phyloP scores from a whole-genome alignment of 805 yeast genomes.

The Yarrowia bubula region DNA sequence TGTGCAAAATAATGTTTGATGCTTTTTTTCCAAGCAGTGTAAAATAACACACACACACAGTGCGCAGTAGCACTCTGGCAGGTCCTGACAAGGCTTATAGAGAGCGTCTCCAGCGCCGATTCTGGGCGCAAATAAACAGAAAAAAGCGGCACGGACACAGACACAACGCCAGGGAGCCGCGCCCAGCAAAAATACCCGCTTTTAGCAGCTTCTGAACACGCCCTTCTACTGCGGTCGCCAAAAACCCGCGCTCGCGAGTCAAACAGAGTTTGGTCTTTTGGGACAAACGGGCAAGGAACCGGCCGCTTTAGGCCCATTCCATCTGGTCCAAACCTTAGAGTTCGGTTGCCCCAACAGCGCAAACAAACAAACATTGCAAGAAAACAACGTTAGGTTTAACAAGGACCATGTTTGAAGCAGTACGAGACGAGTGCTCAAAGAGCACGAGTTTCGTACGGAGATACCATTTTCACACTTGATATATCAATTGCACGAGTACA shows the following conservation, averaged over 20 bases:
- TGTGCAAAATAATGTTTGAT: constrained; percentile 25
- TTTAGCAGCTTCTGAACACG: not conserved
- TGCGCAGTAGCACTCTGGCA: not conserved
- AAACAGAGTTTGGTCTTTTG: not conserved
- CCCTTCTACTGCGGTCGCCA: not conserved
- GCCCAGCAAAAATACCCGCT: not conserved
- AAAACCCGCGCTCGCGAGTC: constrained; percentile 25
- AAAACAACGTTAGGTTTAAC: not conserved
- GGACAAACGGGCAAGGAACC: not conserved
- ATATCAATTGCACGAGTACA: no score
- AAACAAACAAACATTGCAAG: constrained; percentile 19
- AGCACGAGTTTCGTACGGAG: no score
- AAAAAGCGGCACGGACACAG: no score
- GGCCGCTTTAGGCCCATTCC: constrained; percentile 4
- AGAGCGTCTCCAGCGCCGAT: not conserved
- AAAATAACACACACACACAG: not conserved
- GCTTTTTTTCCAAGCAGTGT: constrained; percentile 17
- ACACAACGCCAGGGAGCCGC: no score
- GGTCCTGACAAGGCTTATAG: not conserved
- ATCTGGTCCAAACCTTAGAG: not conserved
- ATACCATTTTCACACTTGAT: no score
- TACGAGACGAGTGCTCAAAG: no score
- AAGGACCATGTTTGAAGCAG: not conserved
- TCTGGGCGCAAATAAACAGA: not conserved
- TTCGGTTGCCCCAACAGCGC: constrained; percentile 26